Percentiles rank a stretch among this genome's conserved stretches.
These are phyloP conservation scores for Calocera cornea DNA, from an alignment of 768 basidiomycete species.

Conservation along the genomic window DNA sequence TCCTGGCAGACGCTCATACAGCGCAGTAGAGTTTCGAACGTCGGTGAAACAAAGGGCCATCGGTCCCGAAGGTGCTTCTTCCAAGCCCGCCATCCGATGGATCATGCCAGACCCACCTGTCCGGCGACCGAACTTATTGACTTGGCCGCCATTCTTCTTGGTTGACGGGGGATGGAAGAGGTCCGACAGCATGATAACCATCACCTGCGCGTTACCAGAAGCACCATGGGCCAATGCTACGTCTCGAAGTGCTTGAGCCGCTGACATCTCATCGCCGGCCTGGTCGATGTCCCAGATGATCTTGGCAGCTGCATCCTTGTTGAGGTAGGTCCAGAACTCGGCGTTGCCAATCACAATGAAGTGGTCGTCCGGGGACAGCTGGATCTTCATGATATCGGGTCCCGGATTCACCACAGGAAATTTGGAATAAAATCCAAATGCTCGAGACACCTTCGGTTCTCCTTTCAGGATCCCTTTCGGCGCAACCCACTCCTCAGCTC, in stretches of 20 bases:
- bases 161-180: slow-evolving; percentile 38
- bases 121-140: slow-evolving; percentile 12
- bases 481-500: slow-evolving; percentile 89
- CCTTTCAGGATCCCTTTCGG: slow-evolving; percentile 84
- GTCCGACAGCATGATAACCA: slow-evolving; percentile 79
- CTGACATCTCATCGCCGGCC: slow-evolving; percentile 58
- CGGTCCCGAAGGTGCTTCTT: slow-evolving; percentile 72
- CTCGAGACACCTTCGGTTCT: slow-evolving; percentile 78
- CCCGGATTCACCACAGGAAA: slow-evolving; percentile 82
- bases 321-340: slow-evolving; percentile 86
- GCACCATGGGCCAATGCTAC: slow-evolving; percentile 96
- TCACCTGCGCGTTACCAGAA: slow-evolving; percentile 89
- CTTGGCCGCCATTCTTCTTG: background rate
- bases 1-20: slow-evolving; percentile 96
- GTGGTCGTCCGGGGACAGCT: slow-evolving; percentile 74
- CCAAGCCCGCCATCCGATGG: slow-evolving; percentile 51
- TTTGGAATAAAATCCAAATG: slow-evolving; percentile 85
- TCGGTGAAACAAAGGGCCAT: slow-evolving; percentile 94
- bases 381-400: slow-evolving; percentile 58
- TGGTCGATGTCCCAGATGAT: slow-evolving; percentile 58
- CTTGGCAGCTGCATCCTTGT: slow-evolving; percentile 91
- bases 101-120: slow-evolving; percentile 36
- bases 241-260: slow-evolving; percentile 91
- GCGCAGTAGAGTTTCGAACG: slow-evolving; percentile 87
- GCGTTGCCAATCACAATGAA: slow-evolving; percentile 92